phyloP scores from a whole-genome alignment of 202 grass and related monocot genomes.

The Hordeum pubiflorum region DNA sequence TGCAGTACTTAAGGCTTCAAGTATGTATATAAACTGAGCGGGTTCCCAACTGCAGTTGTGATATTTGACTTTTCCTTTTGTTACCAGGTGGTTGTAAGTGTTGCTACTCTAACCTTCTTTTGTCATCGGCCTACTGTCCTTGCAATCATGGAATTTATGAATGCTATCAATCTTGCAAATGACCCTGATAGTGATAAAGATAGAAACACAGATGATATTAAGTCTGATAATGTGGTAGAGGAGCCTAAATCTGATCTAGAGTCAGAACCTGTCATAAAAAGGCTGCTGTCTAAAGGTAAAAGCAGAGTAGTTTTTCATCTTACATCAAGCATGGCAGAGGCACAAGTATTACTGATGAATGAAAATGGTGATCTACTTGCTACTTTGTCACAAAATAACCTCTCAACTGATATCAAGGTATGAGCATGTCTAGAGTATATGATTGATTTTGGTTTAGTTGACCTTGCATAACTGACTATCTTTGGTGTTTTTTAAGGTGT shows the following conservation, averaged over 20 bases:
- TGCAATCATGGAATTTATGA: constrained; percentile 84
- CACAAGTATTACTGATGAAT: constrained; percentile 89
- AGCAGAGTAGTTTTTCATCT: constrained; percentile 93
- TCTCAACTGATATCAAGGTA: constrained; percentile 92
- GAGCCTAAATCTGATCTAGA: constrained; percentile 38
- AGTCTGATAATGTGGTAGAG: constrained; percentile 31
- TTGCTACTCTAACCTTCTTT: constrained; percentile 90
- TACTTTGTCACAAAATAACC: constrained; percentile 92
- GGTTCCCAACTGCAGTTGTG: constrained; percentile 11
- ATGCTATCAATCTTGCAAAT: constrained; percentile 73
- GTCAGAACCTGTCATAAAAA: constrained; percentile 53
- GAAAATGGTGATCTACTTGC: constrained; percentile 57
- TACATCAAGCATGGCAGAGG: constrained; percentile 83
- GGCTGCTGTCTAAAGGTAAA: constrained; percentile 81
- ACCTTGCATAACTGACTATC: constrained; percentile 1
- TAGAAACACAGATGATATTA: constrained; percentile 16
- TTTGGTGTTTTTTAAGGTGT: constrained; percentile 64
- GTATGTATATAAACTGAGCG: constrained; percentile 15
- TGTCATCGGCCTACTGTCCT: constrained; percentile 88
- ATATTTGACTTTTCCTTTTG: constrained; percentile 26
- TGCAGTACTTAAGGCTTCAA: not conserved
- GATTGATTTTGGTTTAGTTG: constrained; percentile 16
- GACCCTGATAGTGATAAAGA: constrained; percentile 32
- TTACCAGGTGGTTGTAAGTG: constrained; percentile 77
- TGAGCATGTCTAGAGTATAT: constrained; percentile 4